These are phyloP conservation scores for Neurospora sp. DNA, from an alignment of 495 filamentous ascomycete species.

Conservation along the genomic window DNA sequence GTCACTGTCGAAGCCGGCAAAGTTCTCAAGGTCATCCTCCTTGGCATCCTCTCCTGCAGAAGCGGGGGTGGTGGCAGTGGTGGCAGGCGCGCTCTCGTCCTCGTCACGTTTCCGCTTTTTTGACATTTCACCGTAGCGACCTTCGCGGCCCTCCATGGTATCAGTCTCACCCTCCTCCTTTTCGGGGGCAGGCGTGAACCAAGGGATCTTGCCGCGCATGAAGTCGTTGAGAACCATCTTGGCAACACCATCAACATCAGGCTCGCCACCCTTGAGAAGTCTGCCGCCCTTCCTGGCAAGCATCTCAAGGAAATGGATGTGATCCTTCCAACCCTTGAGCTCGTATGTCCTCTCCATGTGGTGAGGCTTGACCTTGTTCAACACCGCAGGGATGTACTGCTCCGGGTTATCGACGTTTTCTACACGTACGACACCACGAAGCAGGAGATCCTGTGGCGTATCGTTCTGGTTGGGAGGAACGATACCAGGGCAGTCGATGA, in stretches of 20 bases:
- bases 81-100: conserved; percentile 27
- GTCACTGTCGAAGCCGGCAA: conserved; percentile 45
- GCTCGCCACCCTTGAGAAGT: conserved; percentile 79
- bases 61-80: conserved; percentile 18
- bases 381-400: conserved; percentile 82
- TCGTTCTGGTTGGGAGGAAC: conserved; percentile 81
- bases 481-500: conserved; percentile 95
- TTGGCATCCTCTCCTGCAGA: conserved; percentile 14
- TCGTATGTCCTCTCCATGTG: conserved; percentile 93
- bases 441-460: conserved; percentile 77
- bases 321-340: conserved; percentile 59
- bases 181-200: conserved; percentile 78
- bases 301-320: conserved; percentile 75
- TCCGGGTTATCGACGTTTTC: conserved; percentile 93
- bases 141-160: conserved; percentile 46
- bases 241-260: conserved; percentile 84
- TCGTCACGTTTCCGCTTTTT: conserved; percentile 47
- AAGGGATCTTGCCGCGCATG: conserved; percentile 85
- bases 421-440: conserved; percentile 83
- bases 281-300: conserved; percentile 81
- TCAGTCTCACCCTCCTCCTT: conserved; percentile 43
- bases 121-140: conserved; percentile 49
- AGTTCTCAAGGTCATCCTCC: conserved; percentile 16
- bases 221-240: conserved; percentile 96
- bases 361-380: conserved; percentile 67